phyloP scores from a whole-genome alignment of 371 early-diverging fungal genomes.

The Rhizopus arrhizus region DNA sequence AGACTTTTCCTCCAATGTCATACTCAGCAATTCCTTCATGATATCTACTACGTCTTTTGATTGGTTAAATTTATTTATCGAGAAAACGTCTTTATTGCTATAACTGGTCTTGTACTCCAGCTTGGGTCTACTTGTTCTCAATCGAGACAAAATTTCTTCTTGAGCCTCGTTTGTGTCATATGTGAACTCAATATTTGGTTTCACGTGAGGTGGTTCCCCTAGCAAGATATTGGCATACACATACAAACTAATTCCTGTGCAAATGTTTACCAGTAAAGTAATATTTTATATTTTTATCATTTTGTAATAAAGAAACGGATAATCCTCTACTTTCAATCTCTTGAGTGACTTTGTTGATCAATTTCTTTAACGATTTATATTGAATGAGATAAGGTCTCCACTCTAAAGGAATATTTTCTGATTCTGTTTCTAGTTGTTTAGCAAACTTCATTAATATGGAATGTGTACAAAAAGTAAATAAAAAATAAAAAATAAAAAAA shows the following conservation, averaged over 20 bases:
- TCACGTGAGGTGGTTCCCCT: constrained; percentile 48
- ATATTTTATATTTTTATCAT: constrained; percentile 49
- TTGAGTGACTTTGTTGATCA: constrained; percentile 63
- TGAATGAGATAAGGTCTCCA: constrained; percentile 73
- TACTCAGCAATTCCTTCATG: constrained; percentile 19
- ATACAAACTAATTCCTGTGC: too few relatives aligned
- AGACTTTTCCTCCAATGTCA: constrained; percentile 11
- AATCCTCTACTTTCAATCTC: constrained; percentile 68
- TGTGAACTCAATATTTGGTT: constrained; percentile 47
- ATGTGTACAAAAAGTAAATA: not conserved
- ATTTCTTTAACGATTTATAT: constrained; percentile 68
- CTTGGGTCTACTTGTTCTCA: constrained; percentile 18
- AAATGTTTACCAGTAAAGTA: constrained; percentile 52
- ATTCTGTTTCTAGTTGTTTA: constrained; percentile 67
- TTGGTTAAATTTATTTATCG: constrained; percentile 10
- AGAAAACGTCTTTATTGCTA: constrained; percentile 45
- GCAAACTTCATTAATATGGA: constrained; percentile 69
- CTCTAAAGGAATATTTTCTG: constrained; percentile 67
- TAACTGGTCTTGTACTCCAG: constrained; percentile 37
- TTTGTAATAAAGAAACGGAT: constrained; percentile 53
- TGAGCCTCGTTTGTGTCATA: constrained; percentile 33
- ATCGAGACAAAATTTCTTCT: constrained; percentile 17
- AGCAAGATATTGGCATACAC: too few relatives aligned
- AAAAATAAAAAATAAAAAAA: constrained; percentile 1
- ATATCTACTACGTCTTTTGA: not conserved